A percentile compares a stretch with the other conserved stretches of the same genome.
Conservation (phyloP, 2,329 filamentous ascomycete species). For the Fusarium oxysporum region DNA sequence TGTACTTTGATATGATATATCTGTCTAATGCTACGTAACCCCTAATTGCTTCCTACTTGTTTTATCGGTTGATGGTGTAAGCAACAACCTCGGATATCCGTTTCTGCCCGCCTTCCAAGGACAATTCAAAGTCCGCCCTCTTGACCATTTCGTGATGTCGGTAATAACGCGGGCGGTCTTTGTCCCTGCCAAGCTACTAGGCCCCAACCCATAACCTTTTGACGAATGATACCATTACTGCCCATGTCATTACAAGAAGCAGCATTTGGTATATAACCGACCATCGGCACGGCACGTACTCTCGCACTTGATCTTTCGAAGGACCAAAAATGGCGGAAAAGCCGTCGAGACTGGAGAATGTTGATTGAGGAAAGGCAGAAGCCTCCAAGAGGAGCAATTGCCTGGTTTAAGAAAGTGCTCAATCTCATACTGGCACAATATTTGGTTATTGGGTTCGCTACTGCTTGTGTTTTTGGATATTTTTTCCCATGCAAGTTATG, state of each 20-base stretch:
- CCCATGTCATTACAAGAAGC: slow-evolving; percentile 1
- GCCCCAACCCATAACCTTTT: slow-evolving; percentile 1
- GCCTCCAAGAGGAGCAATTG: not conserved
- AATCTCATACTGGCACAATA: slow-evolving; percentile 67
- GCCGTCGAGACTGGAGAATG: slow-evolving; percentile 21
- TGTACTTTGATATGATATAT: slow-evolving; percentile 24
- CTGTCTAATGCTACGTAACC: slow-evolving; percentile 15
- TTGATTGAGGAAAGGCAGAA: slow-evolving; percentile 28
- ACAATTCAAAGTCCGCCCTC: slow-evolving; percentile 34
- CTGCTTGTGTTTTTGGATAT: slow-evolving; percentile 62
- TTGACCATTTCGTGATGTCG: slow-evolving; percentile 25
- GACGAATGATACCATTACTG: slow-evolving; percentile 19
- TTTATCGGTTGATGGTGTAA: not conserved
- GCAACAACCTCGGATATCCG: not conserved
- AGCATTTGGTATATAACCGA: not conserved
- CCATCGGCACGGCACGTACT: not conserved
- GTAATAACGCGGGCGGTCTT: slow-evolving; percentile 39
- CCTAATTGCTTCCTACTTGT: not conserved
- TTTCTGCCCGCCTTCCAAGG: slow-evolving; percentile 2
- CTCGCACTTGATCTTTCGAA: not conserved
- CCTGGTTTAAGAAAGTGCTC: slow-evolving; percentile 34
- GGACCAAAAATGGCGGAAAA: slow-evolving; percentile 1
- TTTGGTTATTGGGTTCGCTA: slow-evolving; percentile 71
- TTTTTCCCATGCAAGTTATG: slow-evolving; percentile 56
- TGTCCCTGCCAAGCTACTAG: slow-evolving; percentile 20